These are phyloP conservation scores for Lecanicillium sp. DNA, from an alignment of 2,329 filamentous ascomycete genomes.

Conservation along the genomic window DNA sequence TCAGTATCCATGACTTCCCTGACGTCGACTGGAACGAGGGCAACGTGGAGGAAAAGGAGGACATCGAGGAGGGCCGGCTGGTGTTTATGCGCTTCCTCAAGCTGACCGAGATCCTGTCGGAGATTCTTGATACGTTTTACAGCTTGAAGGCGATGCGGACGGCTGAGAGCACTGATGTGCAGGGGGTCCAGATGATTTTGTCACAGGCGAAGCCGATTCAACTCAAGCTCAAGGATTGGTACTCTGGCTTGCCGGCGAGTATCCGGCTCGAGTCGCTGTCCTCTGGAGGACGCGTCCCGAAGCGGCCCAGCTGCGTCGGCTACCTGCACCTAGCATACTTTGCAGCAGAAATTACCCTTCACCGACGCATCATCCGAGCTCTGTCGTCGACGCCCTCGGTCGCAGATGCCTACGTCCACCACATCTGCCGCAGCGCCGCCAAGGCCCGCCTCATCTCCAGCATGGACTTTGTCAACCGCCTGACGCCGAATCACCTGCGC, in stretches of 20 bases:
- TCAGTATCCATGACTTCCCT: slow-evolving; percentile 63
- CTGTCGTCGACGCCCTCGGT: slow-evolving; percentile 38
- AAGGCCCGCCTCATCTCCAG: slow-evolving; percentile 91
- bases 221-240: slow-evolving; percentile 77
- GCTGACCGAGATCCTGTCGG: slow-evolving; percentile 66
- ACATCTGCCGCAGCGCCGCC: slow-evolving; percentile 88
- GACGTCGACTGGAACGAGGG: slow-evolving; percentile 62
- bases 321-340: slow-evolving; percentile 90
- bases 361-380: slow-evolving; percentile 82
- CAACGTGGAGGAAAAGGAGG: slow-evolving; percentile 52
- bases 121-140: slow-evolving; percentile 79
- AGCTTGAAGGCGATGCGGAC: slow-evolving; percentile 68
- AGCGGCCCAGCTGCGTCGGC: slow-evolving; percentile 53
- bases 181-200: slow-evolving; percentile 66
- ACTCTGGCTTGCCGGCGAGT: slow-evolving; percentile 55
- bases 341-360: slow-evolving; percentile 86
- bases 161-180: slow-evolving; percentile 56
- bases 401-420: slow-evolving; percentile 73
- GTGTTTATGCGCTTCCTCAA: slow-evolving; percentile 70
- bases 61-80: slow-evolving; percentile 59
- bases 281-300: slow-evolving; percentile 25
- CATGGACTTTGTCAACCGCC: slow-evolving; percentile 94
- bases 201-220: slow-evolving; percentile 75
- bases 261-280: slow-evolving; percentile 59
- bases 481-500: slow-evolving; percentile 78